Evolutionary conservation across 371 early-diverging fungal genomes (phyloP).

Genomic region (Fennellomyces sp.): DNA sequence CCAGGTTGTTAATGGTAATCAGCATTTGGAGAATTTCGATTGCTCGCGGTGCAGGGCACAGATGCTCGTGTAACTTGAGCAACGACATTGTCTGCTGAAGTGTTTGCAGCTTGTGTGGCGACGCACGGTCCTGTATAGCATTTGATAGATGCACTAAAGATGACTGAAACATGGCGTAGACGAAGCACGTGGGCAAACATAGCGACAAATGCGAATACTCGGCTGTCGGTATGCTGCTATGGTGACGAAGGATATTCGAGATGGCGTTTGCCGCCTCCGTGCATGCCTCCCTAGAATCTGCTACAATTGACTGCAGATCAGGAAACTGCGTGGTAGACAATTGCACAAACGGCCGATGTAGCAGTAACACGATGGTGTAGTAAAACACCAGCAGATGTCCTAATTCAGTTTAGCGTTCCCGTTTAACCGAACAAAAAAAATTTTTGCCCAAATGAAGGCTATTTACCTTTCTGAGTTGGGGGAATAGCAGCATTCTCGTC

Average conservation of each 20-base stretch:
- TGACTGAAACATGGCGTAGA: slow-evolving; percentile 54
- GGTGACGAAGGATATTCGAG: slow-evolving; percentile 27
- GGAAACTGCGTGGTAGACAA: slow-evolving; percentile 20
- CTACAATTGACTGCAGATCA: slow-evolving; percentile 25
- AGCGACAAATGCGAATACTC: slow-evolving; percentile 29
- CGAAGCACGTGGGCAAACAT: slow-evolving; percentile 44
- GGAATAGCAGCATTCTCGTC: slow-evolving; percentile 23
- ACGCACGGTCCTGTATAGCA: slow-evolving; percentile 27
- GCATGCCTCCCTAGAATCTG: slow-evolving; percentile 34
- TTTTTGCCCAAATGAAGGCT: slow-evolving; percentile 13
- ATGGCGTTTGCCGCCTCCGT: slow-evolving; percentile 34
- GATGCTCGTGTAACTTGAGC: slow-evolving; percentile 27
- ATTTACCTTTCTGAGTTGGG: slow-evolving; percentile 38
- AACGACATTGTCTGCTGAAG: slow-evolving; percentile 28
- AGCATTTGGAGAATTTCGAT: slow-evolving; percentile 38
- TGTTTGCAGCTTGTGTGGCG: slow-evolving; percentile 9
- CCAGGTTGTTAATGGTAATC: slow-evolving; percentile 31
- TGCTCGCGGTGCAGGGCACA: slow-evolving; percentile 34
- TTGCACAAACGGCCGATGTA: slow-evolving; percentile 60
- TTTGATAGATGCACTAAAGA: slow-evolving; percentile 38
- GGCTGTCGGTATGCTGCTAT: slow-evolving; percentile 17
- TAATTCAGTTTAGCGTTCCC: slow-evolving; percentile 6
- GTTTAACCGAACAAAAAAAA: not conserved
- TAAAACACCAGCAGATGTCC: slow-evolving; percentile 56
- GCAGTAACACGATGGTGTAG: slow-evolving; percentile 50